Evolutionary conservation across 139 green algal genomes (phyloP).

Genomic region (Closterium sp.): DNA sequence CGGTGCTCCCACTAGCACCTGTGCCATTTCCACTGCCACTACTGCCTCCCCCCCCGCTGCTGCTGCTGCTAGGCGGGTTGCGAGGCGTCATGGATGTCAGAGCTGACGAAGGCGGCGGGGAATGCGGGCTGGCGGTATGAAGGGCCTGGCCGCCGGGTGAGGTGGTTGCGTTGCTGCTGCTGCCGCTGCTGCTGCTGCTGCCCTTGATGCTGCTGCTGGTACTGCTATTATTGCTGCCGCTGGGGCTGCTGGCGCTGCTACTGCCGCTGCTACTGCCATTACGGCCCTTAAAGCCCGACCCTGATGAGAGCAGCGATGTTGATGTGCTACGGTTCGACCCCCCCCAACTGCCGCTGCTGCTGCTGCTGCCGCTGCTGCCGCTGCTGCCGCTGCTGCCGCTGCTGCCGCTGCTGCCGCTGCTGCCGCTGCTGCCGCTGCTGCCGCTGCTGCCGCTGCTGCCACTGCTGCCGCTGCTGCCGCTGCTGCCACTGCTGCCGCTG

Average conservation of each 20-base stretch:
- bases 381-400: neutral
- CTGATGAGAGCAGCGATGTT: neutral
- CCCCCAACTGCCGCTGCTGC: neutral
- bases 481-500: no score
- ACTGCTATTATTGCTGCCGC: neutral
- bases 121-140: neutral
- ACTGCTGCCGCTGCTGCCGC: neutral
- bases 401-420: no score
- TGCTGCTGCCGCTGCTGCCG: no score
- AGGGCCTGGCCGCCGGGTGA: neutral
- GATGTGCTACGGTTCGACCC: neutral
- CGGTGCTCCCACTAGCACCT: no score
- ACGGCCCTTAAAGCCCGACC: neutral
- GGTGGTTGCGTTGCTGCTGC: neutral
- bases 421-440: neutral
- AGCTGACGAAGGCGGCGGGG: neutral
- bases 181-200: neutral
- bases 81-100: neutral
- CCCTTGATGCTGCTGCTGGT: neutral
- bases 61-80: neutral
- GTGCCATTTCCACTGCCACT: neutral
- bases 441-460: neutral
- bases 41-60: neutral
- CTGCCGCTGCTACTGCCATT: neutral
- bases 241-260: neutral